Evolutionary conservation across 768 basidiomycete genomes (phyloP), one percentile per base, ranked within the genome.

Genomic region (Leccinum aurantiacum): DNA sequence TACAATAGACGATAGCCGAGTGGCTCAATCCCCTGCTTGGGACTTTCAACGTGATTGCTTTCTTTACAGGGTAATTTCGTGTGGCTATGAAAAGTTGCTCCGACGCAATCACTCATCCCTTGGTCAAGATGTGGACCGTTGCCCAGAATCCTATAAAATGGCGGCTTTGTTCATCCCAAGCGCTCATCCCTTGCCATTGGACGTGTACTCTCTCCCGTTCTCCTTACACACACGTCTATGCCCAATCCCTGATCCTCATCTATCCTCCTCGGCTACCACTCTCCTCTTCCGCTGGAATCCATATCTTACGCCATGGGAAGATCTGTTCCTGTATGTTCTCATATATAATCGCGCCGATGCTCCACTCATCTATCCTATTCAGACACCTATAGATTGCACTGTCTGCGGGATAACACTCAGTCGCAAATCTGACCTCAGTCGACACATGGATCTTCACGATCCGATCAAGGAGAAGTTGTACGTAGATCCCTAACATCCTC

Each of bases 391-490:
- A 8, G 24, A 49, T 24, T 75, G 73, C 22, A 0, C 9, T 0
- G 17, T 56, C 8, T 74, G 74, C 50, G 46, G 38, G 0, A 60
- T 51, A 35, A 31, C 3, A 10, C 25, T 76, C 19, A 51, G 64
- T 8, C 67, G 72, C 35, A 70, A 57, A 53, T 60, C 66, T 10
- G 75, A 74, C 37, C 56, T 76, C 0, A 35, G 55, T 0, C 65
- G 75, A 6, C 74, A 76, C n/a, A 65, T 69, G 63, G 58, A 53
- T 3, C 63, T 46, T 0, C 75, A 76, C 22, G 54, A 60, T 5
- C 3, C 33, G 0, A 65, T 73, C 33, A 70, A 65, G 59, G 65
- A 71, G 8, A 57, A 54, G 0, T 15, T 66, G 75, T 76, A 41
- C 33, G 75, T 67, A 0, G 6, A 44, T 25, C 14, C 61, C 19